Base-by-base conservation (phyloP, 1,139 yeast genomes). In the Diutina pseudorugosa region DNA sequence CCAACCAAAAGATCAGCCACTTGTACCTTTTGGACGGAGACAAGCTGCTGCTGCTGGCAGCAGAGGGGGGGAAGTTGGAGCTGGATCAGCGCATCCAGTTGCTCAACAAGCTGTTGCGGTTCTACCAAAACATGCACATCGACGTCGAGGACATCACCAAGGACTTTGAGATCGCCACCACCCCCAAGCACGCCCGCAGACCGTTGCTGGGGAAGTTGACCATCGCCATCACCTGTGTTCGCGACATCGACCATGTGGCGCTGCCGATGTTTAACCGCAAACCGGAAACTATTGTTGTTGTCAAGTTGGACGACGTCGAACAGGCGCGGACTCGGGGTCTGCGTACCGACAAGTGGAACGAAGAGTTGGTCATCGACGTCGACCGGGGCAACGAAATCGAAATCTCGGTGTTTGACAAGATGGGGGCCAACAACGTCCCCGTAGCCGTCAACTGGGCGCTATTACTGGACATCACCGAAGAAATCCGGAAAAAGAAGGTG, bases 401-500 rank as follows among this genome's bases (percentile, higher is more conserved):
- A 61, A 73, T 93, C 55, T 80, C 91, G 1, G 89, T 93, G 5
- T 89, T 85, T 65, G 98, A 93, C 65, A 84, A 84, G 59, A 73
- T 77, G 14, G 86, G 86, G 50, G 78, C 75, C 52, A 76, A 75
- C 50, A 68, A 75, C 54, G 81, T 85, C 6, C 98, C 98, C 0
- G 96, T 93, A n/a, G 98, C 96, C 3, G 75, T 93, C 47, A 81
- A 87, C 61, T 93, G 98, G 98, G 78, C 91, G 42, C 77, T 93
- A 47, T 75, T 93, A 42, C 83, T 95, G 4, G 98, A 93, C 65
- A 79, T 93, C 52, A 90, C 95, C 0, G 98, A 93, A 69, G 98
- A 93, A 58, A 76, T 93, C 53, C 88, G 98, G 68, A 86, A 93
- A 62, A 86, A 85, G 64, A 89, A 88, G 59, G 94, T 87, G 23